A percentile compares a stretch with the other conserved stretches of the same genome.
phyloP scores from a whole-genome alignment of 352 stramenopile species.

The Lagenidium giganteum region DNA sequence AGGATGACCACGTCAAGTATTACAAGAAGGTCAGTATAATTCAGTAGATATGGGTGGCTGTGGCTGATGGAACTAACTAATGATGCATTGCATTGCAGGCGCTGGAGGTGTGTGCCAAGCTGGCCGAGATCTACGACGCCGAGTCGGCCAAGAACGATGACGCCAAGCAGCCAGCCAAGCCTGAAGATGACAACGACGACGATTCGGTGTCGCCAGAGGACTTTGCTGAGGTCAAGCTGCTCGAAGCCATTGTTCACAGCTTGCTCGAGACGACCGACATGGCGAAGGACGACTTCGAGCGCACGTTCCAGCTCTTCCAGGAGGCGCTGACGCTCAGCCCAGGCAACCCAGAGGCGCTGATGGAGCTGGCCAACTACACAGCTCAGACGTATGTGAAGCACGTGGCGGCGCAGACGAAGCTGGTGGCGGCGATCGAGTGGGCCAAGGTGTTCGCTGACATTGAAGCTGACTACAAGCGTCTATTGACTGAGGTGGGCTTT shows the following conservation, averaged over 20 bases:
- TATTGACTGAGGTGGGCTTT: slow-evolving; percentile 36
- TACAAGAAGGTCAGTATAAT: slow-evolving; percentile 12
- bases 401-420: slow-evolving; percentile 2
- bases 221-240: slow-evolving; percentile 35
- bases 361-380: slow-evolving; percentile 73
- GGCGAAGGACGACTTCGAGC: slow-evolving; percentile 25
- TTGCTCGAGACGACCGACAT: slow-evolving; percentile 34
- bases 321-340: slow-evolving; percentile 40
- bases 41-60: slow-evolving; percentile 4
- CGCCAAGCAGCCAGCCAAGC: slow-evolving; percentile 8
- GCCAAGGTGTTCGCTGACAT: slow-evolving; percentile 34
- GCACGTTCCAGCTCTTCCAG: slow-evolving; percentile 53
- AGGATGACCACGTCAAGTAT: slow-evolving; percentile 13
- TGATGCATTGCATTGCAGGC: slow-evolving; percentile 7
- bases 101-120: slow-evolving; percentile 19
- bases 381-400: slow-evolving; percentile 13
- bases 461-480: slow-evolving; percentile 30
- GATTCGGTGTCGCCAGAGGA: slow-evolving; percentile 22
- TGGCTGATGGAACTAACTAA: no score
- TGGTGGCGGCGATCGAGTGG: slow-evolving; percentile 30
- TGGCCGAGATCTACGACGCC: slow-evolving; percentile 24
- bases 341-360: slow-evolving; percentile 57
- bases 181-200: slow-evolving; percentile 13
- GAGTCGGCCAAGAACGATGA: slow-evolving; percentile 14
- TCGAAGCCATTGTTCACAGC: slow-evolving; percentile 60